These are phyloP conservation scores for Hemileccinum rubropunctum DNA, from an alignment of 768 basidiomycete species.

Conservation along the genomic window DNA sequence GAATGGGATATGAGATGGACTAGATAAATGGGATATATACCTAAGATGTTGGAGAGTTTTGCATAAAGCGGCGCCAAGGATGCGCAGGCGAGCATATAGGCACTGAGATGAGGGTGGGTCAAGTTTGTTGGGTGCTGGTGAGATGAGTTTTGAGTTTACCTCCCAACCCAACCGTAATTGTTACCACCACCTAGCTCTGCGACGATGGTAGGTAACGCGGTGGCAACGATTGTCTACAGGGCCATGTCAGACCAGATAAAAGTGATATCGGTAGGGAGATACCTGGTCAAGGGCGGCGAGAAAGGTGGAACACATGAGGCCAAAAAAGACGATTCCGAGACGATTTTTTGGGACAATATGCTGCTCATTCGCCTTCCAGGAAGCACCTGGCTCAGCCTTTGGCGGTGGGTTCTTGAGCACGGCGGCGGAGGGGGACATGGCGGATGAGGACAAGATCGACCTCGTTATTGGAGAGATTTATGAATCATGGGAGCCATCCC, in stretches of 20 bases:
- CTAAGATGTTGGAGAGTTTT: slow-evolving; percentile 43
- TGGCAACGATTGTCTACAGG: slow-evolving; percentile 45
- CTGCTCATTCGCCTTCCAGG: slow-evolving; percentile 39
- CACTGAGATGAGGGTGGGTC: slow-evolving; percentile 24
- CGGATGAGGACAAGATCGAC: neutral
- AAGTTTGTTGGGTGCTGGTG: neutral
- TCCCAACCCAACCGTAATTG: slow-evolving; percentile 51
- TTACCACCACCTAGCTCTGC: slow-evolving; percentile 41
- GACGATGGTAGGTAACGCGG: slow-evolving; percentile 50
- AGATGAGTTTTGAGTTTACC: slow-evolving; percentile 20
- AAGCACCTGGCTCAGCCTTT: slow-evolving; percentile 26
- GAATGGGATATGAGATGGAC: neutral
- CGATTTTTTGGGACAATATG: slow-evolving; percentile 44
- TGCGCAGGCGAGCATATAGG: slow-evolving; percentile 46
- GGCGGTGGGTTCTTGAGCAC: neutral
- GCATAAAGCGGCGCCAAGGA: slow-evolving; percentile 45
- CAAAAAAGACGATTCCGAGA: slow-evolving; percentile 41
- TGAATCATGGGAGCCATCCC: no score
- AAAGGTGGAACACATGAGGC: slow-evolving; percentile 43
- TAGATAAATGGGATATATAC: slow-evolving; percentile 9
- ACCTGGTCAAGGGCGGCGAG: slow-evolving; percentile 50
- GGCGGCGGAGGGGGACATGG: slow-evolving; percentile 9
- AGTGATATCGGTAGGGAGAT: neutral
- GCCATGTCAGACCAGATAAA: neutral
- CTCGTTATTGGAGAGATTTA: no score